Evolutionary conservation across 148 eudicot genomes (phyloP).

Genomic region (Rhododendron vialii): DNA sequence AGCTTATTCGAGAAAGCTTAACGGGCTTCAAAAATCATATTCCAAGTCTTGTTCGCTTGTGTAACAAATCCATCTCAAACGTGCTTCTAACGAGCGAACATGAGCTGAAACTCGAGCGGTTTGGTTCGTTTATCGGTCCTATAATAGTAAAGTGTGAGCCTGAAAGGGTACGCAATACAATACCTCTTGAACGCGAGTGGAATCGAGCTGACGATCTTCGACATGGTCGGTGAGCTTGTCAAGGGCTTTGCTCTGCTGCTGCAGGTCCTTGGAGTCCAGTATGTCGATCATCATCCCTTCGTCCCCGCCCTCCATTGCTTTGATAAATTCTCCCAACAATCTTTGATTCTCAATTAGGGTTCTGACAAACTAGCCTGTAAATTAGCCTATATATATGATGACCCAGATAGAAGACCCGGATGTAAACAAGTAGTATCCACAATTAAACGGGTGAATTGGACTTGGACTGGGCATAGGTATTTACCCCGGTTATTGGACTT

Average conservation of each 20-base stretch:
- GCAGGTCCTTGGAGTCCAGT: slow-evolving; percentile 78
- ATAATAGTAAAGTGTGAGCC: too few relatives aligned
- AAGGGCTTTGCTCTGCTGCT: slow-evolving; percentile 91
- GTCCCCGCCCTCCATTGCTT: neutral
- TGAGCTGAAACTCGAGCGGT: too few relatives aligned
- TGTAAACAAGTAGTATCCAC: too few relatives aligned
- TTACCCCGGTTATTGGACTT: neutral
- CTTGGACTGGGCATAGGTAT: too few relatives aligned
- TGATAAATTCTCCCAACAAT: neutral
- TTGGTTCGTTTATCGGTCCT: too few relatives aligned
- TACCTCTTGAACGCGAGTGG: slow-evolving; percentile 85
- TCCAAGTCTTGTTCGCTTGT: too few relatives aligned
- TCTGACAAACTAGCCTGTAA: neutral
- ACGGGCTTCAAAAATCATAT: too few relatives aligned
- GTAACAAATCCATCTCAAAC: too few relatives aligned
- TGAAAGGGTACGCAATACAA: too few relatives aligned
- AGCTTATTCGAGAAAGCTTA: too few relatives aligned
- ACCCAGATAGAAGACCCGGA: neutral
- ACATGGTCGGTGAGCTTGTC: slow-evolving; percentile 95
- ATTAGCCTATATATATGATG: neutral
- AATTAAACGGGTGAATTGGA: too few relatives aligned
- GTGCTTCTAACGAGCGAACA: too few relatives aligned
- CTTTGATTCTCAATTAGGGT: neutral
- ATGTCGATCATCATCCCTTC: slow-evolving; percentile 3
- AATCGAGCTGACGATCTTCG: slow-evolving; percentile 94